Evolutionary conservation across 805 yeast species (phyloP).

Genomic region (Blastobotrys terrestris): DNA sequence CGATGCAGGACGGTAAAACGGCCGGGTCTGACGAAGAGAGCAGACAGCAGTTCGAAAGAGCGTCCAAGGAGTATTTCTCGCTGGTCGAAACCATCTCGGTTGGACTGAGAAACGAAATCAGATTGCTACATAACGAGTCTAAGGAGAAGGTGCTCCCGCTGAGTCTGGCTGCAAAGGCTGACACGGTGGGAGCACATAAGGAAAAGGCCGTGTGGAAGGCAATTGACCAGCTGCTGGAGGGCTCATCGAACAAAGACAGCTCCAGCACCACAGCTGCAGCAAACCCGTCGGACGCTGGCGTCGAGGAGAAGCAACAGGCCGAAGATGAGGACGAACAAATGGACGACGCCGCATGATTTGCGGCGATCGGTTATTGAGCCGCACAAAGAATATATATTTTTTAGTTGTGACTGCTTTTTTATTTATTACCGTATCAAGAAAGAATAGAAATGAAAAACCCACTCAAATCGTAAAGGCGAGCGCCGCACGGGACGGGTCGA

Average conservation of each 20-base stretch:
- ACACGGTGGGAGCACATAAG: conserved; percentile 56
- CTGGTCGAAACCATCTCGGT: conserved; percentile 55
- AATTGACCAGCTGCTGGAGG: conserved; percentile 20
- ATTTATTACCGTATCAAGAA: neutral
- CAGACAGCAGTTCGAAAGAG: conserved; percentile 38
- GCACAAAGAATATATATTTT: neutral
- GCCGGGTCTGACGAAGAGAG: conserved; percentile 18
- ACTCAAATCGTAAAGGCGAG: neutral
- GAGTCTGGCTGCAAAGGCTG: conserved; percentile 62
- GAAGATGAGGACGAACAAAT: neutral
- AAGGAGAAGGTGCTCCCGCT: conserved; percentile 57
- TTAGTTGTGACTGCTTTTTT: neutral
- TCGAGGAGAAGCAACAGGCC: too few species aligned
- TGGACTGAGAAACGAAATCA: conserved; percentile 58
- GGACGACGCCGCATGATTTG: neutral
- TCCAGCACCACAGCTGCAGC: too few species aligned
- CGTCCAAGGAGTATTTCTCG: conserved; percentile 44
- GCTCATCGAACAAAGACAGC: too few species aligned
- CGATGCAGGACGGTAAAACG: conserved; percentile 25
- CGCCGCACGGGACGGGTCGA: neutral
- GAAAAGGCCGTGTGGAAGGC: conserved; percentile 36
- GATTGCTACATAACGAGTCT: conserved; percentile 45
- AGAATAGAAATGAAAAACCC: neutral
- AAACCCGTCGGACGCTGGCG: too few species aligned
- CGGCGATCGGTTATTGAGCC: neutral